These are phyloP conservation scores for Kluyveromyces lactis DNA, from an alignment of 805 yeast species.

Conservation along the genomic window DNA sequence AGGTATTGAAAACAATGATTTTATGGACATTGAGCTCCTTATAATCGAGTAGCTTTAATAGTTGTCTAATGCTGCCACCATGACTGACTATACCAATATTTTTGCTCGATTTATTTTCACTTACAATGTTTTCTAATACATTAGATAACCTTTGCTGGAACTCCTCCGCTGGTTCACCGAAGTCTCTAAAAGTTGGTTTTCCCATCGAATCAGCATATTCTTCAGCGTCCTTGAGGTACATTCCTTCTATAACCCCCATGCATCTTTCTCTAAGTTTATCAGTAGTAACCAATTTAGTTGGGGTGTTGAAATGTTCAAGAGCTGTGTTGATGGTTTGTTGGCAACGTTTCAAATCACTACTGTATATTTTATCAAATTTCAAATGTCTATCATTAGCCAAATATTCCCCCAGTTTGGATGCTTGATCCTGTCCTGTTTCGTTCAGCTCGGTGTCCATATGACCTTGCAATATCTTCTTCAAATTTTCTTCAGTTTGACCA, in stretches of 20 bases:
- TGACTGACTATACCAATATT: conserved; percentile 65
- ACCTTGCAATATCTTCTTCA: conserved; percentile 66
- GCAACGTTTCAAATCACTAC: conserved; percentile 46
- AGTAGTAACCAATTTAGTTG: background rate
- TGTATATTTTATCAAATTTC: conserved; percentile 29
- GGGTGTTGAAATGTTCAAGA: conserved; percentile 15
- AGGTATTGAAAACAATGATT: conserved; percentile 65
- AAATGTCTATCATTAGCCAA: conserved; percentile 25
- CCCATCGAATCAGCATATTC: conserved; percentile 45
- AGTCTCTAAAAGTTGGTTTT: conserved; percentile 42
- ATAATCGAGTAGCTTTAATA: conserved; percentile 42
- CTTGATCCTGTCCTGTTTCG: conserved; percentile 53
- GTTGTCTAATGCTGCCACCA: conserved; percentile 71
- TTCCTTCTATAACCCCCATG: conserved; percentile 78
- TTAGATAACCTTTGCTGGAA: conserved; percentile 41
- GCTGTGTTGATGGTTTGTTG: conserved; percentile 47
- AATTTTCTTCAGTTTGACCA: conserved; percentile 76
- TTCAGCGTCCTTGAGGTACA: conserved; percentile 58
- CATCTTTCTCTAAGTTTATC: conserved; percentile 53
- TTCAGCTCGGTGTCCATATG: conserved; percentile 62
- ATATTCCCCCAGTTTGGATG: conserved; percentile 41
- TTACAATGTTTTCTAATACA: conserved; percentile 38
- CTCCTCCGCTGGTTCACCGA: conserved; percentile 51
- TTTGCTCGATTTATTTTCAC: conserved; percentile 27
- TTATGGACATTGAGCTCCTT: conserved; percentile 34